Evolutionary conservation across 139 green algal genomes (phyloP), one percentile per base, ranked within the genome.

Genomic region (Mesotaenium endlicherianum): DNA sequence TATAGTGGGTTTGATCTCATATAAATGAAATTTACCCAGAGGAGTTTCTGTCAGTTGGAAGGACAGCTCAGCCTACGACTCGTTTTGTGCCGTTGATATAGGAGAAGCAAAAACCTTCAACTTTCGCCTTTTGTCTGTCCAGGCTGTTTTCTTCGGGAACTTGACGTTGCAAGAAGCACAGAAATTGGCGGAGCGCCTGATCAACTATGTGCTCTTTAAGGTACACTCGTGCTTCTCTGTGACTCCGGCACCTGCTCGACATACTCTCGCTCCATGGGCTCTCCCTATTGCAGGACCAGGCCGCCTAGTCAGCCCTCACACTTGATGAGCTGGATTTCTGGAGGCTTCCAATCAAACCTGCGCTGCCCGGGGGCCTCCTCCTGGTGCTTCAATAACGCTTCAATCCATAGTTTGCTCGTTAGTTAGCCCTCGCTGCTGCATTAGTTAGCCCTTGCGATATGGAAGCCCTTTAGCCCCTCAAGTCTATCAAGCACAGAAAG

Each of bases 171-270:
- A 81, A 50, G 77, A 84, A 53, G 40, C 67, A 43, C 77, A 84
- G 36, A 84, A 84, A 31, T 44, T 79, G 38, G 77, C 77, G 38
- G 77, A 84, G 58, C 77, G 77, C 30, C 40, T 84, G 4, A 79
- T 84, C 59, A 50, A 82, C 2, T 82, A 80, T 50, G 68, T 71
- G 17, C 67, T 82, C 69, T 84, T 84, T 31, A 84, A 84, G 77
- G 77, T 82, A 26, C 31, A 26, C 0, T 5, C 55, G n/a, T 30
- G 5, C 2, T 38, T 67, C 3, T 36, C 3, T 17, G n/a, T 3
- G 1, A 26, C 14, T 38, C 3, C 5, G 3, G 3, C 55, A 1
- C 14, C 3, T 30, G n/a, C 55, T 4, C 34, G 55, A 39, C 55
- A 39, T 67, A 39, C 34, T 67, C 55, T 30, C 5, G 0, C 3